These are phyloP conservation scores for Ceriops decandra DNA, from an alignment of 345 rosid species.

Conservation along the genomic window DNA sequence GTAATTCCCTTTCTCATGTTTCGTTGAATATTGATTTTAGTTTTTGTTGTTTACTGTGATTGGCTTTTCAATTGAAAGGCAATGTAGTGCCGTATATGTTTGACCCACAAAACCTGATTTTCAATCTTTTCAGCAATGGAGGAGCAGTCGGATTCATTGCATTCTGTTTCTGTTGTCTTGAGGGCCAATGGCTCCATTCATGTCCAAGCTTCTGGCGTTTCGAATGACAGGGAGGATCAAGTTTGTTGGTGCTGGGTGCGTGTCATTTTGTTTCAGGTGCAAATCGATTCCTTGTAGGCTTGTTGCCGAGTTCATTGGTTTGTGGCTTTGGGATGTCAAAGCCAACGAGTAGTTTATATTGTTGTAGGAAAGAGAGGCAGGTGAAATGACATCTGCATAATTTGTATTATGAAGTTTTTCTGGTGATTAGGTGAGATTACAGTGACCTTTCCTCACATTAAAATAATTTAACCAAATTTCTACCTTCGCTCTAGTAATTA, in stretches of 20 bases:
- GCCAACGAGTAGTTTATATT: conserved; percentile 2
- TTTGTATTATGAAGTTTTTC: neutral
- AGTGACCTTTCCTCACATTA: too few species aligned
- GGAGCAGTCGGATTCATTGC: conserved; percentile 4
- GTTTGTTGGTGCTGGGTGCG: conserved; percentile 3
- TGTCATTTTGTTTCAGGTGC: conserved; percentile 4
- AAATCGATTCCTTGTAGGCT: conserved; percentile 14
- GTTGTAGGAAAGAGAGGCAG: neutral
- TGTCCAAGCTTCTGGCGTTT: neutral
- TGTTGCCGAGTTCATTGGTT: conserved; percentile 9
- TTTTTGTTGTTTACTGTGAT: conserved; percentile 1
- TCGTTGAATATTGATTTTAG: neutral
- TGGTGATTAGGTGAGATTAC: neutral
- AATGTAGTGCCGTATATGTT: conserved; percentile 1
- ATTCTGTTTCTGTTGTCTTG: neutral
- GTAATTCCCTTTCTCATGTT: conserved; percentile 18
- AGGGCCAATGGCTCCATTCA: conserved; percentile 1
- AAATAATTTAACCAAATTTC: too few species aligned
- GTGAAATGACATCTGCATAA: conserved; percentile 11
- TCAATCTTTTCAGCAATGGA: neutral
- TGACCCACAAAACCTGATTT: neutral
- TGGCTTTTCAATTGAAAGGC: neutral
- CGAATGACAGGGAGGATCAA: neutral
- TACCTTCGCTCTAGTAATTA: too few species aligned
- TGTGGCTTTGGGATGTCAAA: conserved; percentile 8